Evolutionary conservation across 2,329 filamentous ascomycete genomes (phyloP).

Genomic region (Sclerotinia minor): DNA sequence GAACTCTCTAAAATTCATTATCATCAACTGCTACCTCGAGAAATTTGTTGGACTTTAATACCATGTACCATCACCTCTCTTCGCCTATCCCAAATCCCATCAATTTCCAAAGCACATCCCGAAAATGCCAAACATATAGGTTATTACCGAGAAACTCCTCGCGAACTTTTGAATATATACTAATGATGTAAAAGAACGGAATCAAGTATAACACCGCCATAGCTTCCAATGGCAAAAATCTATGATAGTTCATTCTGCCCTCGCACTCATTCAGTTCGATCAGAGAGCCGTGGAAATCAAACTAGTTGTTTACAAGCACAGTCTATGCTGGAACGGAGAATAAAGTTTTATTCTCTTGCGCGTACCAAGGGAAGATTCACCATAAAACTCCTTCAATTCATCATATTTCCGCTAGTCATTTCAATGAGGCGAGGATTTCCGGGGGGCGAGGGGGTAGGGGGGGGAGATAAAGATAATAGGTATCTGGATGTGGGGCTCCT

Average conservation of each 20-base stretch:
- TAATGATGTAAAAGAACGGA: background rate
- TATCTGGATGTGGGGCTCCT: fast-evolving
- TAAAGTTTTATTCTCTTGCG: background rate
- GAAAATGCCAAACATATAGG: background rate
- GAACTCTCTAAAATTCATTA: background rate
- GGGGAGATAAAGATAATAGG: background rate
- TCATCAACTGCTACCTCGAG: background rate
- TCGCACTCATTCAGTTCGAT: background rate
- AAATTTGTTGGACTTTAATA: background rate
- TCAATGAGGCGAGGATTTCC: background rate
- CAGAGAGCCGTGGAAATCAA: background rate
- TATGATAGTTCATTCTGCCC: background rate
- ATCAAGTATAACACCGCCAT: background rate
- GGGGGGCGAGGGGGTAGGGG: too few species aligned
- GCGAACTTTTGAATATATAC: background rate
- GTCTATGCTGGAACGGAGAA: background rate
- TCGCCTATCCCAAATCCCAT: background rate
- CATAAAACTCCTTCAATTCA: background rate
- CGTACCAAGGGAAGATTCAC: background rate
- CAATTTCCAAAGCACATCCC: background rate
- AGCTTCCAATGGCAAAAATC: background rate
- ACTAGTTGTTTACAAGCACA: background rate
- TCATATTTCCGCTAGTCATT: background rate
- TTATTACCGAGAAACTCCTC: background rate
- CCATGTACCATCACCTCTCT: background rate